Conservation (phyloP, 305 asterid genomes). For the Fraxinus nigra region DNA sequence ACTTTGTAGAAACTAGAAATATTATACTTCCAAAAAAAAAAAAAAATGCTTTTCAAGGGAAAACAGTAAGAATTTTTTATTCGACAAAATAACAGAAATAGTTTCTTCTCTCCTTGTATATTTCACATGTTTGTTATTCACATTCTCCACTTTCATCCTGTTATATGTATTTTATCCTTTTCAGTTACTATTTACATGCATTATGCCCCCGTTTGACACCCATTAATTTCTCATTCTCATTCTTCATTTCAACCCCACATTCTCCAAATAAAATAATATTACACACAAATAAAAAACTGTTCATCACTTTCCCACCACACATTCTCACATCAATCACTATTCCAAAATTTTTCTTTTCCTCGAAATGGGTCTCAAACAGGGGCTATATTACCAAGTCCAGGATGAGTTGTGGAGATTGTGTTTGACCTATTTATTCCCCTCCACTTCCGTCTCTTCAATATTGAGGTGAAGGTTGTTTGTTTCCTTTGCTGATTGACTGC, state of each 20-base stretch:
- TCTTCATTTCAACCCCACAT: too few species aligned
- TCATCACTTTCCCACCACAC: too few species aligned
- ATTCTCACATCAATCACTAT: too few species aligned
- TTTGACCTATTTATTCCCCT: not conserved
- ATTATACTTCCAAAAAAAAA: not conserved
- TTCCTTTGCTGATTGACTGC: constrained; percentile 10
- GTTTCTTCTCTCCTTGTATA: not conserved
- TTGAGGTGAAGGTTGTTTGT: constrained; percentile 1
- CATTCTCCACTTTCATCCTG: constrained; percentile 3
- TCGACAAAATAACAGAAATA: not conserved
- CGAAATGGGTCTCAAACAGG: too few species aligned
- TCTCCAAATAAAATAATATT: too few species aligned
- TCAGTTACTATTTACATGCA: not conserved
- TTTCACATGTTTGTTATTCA: not conserved
- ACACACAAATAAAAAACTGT: too few species aligned
- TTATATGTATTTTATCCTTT: not conserved
- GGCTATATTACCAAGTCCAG: not conserved
- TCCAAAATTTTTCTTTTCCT: too few species aligned
- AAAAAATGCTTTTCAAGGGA: not conserved
- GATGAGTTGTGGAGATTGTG: not conserved
- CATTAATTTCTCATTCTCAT: too few species aligned
- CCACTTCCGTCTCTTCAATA: not conserved
- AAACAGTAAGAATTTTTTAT: not conserved
- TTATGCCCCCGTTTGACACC: not conserved
- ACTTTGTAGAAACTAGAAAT: not conserved